Percentiles rank a stretch among this genome's conserved stretches.
Conservation (phyloP, 176 grass and related monocot genomes). For the Carex littledalei region DNA sequence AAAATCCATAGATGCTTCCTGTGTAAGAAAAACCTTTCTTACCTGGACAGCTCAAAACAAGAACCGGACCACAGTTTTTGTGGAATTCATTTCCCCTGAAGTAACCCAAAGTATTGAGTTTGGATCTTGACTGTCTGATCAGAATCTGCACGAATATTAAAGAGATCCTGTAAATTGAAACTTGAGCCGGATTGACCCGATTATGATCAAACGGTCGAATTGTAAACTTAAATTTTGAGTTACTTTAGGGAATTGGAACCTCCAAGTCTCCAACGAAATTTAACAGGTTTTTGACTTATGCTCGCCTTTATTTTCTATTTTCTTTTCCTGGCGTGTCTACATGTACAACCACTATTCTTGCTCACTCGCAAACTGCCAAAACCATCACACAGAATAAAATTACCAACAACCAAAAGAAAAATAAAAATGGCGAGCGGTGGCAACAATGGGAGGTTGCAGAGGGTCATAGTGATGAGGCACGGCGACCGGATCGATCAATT, state of each 20-base stretch:
- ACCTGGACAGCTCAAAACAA: neutral
- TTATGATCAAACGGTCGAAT: too few relatives aligned
- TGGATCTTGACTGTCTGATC: too few relatives aligned
- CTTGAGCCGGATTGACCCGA: too few relatives aligned
- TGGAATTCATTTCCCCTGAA: too few relatives aligned
- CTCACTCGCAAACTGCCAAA: neutral
- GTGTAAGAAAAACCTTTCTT: neutral
- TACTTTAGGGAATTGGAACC: too few relatives aligned
- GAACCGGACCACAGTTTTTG: neutral
- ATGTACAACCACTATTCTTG: neutral
- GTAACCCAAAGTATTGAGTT: too few relatives aligned
- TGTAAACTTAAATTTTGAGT: too few relatives aligned
- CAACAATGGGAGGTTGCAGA: constrained; percentile 13
- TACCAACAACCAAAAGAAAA: neutral
- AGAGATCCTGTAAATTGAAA: too few relatives aligned
- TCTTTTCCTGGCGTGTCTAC: neutral
- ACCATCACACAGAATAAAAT: neutral
- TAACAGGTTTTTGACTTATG: neutral
- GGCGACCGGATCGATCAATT: constrained; percentile 72
- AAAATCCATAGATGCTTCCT: neutral
- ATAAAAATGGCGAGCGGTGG: constrained; percentile 6
- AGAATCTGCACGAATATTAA: too few relatives aligned
- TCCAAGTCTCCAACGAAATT: neutral
- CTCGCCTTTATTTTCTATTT: neutral
- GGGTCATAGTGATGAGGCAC: constrained; percentile 74